A percentile compares a stretch with the other conserved stretches of the same genome.
These are phyloP conservation scores for Tilletia caries DNA, from an alignment of 1,284 basidiomycete genomes.

Conservation along the genomic window DNA sequence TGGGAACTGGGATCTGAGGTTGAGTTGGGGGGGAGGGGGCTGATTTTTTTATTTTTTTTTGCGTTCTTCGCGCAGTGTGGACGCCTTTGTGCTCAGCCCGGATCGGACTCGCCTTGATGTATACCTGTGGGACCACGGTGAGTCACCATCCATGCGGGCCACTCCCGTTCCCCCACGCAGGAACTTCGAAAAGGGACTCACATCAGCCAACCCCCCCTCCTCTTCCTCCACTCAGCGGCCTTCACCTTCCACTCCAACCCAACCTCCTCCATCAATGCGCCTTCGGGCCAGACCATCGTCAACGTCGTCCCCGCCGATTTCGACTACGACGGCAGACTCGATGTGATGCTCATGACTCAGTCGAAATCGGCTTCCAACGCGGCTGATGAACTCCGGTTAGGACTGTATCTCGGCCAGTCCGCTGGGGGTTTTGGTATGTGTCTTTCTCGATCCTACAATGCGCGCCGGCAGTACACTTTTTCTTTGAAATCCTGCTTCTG, in stretches of 20 bases:
- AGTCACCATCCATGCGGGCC: conserved; percentile 29
- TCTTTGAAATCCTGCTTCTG: not conserved
- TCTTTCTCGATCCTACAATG: no score
- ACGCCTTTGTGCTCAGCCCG: conserved; percentile 70
- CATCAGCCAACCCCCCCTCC: conserved; percentile 6
- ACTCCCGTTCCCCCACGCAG: not conserved
- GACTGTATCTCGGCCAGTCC: conserved; percentile 6
- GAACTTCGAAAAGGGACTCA: not conserved
- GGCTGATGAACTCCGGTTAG: not conserved
- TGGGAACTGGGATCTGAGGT: not conserved
- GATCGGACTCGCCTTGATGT: conserved; percentile 72
- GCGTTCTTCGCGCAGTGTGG: conserved; percentile 61
- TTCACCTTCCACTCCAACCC: conserved; percentile 65
- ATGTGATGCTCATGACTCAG: conserved; percentile 75
- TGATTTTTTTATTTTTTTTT: no score
- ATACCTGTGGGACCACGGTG: conserved; percentile 81
- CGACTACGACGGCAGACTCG: conserved; percentile 83
- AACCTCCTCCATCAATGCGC: conserved; percentile 46
- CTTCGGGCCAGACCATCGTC: conserved; percentile 41
- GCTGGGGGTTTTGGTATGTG: conserved; percentile 9
- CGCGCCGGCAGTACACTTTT: no score
- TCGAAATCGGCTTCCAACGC: conserved; percentile 53
- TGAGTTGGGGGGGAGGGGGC: no score
- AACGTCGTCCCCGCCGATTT: conserved; percentile 91
- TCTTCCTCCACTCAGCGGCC: conserved; percentile 56